Percentiles rank a stretch among this genome's conserved stretches.
These are phyloP conservation scores for Penicillium salamii DNA, from an alignment of 495 filamentous ascomycete species.

Conservation along the genomic window DNA sequence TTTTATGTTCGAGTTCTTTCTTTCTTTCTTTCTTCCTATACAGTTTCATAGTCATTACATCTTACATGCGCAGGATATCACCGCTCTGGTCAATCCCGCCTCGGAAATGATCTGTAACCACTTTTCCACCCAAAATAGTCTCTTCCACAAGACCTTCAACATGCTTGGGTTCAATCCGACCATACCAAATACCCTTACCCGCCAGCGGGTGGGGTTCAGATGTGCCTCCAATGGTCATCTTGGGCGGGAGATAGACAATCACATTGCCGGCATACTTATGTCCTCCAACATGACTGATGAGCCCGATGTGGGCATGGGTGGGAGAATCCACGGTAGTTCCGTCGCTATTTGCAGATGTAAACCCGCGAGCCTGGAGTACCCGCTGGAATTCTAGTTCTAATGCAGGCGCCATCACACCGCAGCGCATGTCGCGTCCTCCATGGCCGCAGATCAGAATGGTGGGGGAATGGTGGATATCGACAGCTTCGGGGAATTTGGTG, in stretches of 20 bases:
- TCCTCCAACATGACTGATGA: slow-evolving; percentile 87
- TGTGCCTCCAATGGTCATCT: slow-evolving; percentile 26
- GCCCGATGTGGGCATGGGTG: slow-evolving; percentile 56
- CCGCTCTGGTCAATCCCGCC: slow-evolving; percentile 41
- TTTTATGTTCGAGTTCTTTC: no score
- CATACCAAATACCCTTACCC: slow-evolving; percentile 91
- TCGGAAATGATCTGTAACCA: slow-evolving; percentile 73
- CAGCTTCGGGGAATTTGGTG: slow-evolving; percentile 32
- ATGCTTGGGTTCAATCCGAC: slow-evolving; percentile 78
- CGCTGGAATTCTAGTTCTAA: slow-evolving; percentile 65
- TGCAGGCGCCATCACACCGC: slow-evolving; percentile 74
- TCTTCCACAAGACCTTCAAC: slow-evolving; percentile 82
- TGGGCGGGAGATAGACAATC: slow-evolving; percentile 79
- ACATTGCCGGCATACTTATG: slow-evolving; percentile 95
- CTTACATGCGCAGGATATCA: slow-evolving; percentile 35
- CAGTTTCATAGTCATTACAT: background rate
- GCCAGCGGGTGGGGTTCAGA: slow-evolving; percentile 52
- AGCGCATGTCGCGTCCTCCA: slow-evolving; percentile 71
- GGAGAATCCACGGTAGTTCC: slow-evolving; percentile 24
- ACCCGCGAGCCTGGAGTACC: slow-evolving; percentile 39
- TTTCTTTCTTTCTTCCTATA: background rate
- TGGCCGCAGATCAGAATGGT: slow-evolving; percentile 85
- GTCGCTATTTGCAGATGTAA: slow-evolving; percentile 13
- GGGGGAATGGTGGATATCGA: slow-evolving; percentile 61
- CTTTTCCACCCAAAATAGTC: slow-evolving; percentile 69